phyloP scores from a whole-genome alignment of 805 yeast species.

The Nakazawaea holstii region DNA sequence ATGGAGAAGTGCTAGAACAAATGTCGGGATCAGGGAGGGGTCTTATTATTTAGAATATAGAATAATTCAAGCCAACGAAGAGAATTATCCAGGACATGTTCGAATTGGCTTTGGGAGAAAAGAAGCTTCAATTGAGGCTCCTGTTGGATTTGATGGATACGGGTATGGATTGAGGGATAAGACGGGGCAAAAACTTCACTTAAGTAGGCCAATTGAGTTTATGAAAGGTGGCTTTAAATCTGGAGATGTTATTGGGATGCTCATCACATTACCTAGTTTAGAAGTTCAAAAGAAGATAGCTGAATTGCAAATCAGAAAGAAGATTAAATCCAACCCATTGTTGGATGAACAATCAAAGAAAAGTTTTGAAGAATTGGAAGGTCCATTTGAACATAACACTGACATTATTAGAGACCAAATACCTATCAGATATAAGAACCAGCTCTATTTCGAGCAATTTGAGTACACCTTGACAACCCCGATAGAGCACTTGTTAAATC shows the following conservation, averaged over 20 bases:
- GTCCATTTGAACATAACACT: constrained; percentile 12
- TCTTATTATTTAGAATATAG: constrained; percentile 73
- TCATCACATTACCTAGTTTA: constrained; percentile 61
- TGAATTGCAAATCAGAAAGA: constrained; percentile 27
- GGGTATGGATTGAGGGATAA: constrained; percentile 87
- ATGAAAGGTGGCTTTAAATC: constrained; percentile 51
- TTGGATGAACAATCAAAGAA: constrained; percentile 3
- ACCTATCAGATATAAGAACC: constrained; percentile 77
- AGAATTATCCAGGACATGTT: constrained; percentile 44
- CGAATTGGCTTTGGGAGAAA: constrained; percentile 79
- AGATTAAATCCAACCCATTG: constrained; percentile 12
- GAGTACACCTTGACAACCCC: constrained; percentile 68
- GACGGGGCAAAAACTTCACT: constrained; percentile 68
- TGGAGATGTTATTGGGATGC: constrained; percentile 82
- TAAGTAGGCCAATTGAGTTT: constrained; percentile 59
- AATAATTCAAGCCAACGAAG: constrained; percentile 31
- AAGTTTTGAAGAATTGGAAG: constrained; percentile 14
- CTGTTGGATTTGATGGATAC: constrained; percentile 93
- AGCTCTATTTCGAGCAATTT: constrained; percentile 76
- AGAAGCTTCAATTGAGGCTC: constrained; percentile 89
- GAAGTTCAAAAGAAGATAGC: constrained; percentile 39
- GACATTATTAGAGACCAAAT: constrained; percentile 76
- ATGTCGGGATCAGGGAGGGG: constrained; percentile 75
- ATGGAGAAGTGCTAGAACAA: constrained; percentile 75
- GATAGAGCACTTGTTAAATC: constrained; percentile 71